These are phyloP conservation scores for Schoenoplectus triqueter DNA, from an alignment of 202 grass and related monocot species.

Conservation along the genomic window DNA sequence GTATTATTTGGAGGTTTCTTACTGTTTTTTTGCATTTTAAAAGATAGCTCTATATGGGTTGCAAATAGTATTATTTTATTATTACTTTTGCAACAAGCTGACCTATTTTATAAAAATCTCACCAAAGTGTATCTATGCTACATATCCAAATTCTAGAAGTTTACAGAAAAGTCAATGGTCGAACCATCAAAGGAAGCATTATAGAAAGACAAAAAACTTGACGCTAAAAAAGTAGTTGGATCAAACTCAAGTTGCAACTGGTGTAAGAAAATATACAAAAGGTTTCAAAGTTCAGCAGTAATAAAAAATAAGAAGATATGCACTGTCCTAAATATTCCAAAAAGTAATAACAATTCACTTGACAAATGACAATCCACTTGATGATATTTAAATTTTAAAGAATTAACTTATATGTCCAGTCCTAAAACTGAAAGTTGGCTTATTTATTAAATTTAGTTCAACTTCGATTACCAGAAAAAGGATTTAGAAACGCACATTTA, in stretches of 20 bases:
- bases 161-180: not conserved
- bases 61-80: not conserved
- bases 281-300: not conserved
- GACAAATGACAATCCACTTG: not conserved
- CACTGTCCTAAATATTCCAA: slow-evolving; percentile 1
- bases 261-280: not conserved
- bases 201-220: slow-evolving; percentile 11
- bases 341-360: not conserved
- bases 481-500: too few relatives aligned
- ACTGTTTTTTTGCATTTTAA: too few relatives aligned
- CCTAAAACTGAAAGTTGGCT: not conserved
- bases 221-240: not conserved
- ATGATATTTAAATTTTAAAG: not conserved
- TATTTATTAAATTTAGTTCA: not conserved
- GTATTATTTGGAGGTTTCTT: too few relatives aligned
- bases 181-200: slow-evolving; percentile 23
- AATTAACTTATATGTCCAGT: not conserved
- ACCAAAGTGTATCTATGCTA: not conserved
- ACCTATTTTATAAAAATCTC: not conserved
- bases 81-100: not conserved
- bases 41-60: too few relatives aligned
- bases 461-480: not conserved
- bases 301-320: slow-evolving; percentile 20
- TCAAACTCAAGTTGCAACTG: not conserved
- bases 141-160: not conserved